Base-by-base conservation (phyloP, 345 rosid species). In the Physaria fendleri region DNA sequence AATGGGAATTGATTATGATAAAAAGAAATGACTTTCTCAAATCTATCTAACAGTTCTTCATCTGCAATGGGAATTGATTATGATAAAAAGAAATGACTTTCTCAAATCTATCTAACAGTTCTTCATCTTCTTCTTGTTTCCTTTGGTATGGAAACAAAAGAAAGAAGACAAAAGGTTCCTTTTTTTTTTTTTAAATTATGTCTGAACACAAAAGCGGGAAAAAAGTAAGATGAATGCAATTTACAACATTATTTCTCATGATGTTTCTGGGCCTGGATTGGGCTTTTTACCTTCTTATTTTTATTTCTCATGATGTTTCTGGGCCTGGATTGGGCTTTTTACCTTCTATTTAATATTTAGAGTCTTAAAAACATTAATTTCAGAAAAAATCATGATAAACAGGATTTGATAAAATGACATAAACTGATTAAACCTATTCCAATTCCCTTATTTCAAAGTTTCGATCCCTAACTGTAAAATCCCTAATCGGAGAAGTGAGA, bases 1-100 rank as follows among this genome's bases (percentile, higher is more conserved):
- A 62, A 62, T 54, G 68, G 71, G 55, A 69, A 71, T 38, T 69
- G 68, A 64, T 55, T 32, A 32, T 62, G 42, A 40, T 55, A 8
- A 6, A 41, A 53, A 33, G 40, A 34, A 6, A n/a, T n/a, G n/a
- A n/a, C n/a, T n/a, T n/a, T n/a, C n/a, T n/a, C n/a, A n/a, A n/a
- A n/a, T n/a, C n/a, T n/a, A n/a, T n/a, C n/a, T n/a, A n/a, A n/a
- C n/a, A n/a, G n/a, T n/a, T n/a, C n/a, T n/a, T n/a, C n/a, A n/a
- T n/a, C n/a, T n/a, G n/a, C n/a, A n/a, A n/a, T n/a, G n/a, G n/a
- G n/a, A n/a, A n/a, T n/a, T n/a, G n/a, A n/a, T n/a, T n/a, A n/a
- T n/a, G n/a, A n/a, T n/a, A n/a, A n/a, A n/a, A n/a, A n/a, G n/a
- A n/a, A n/a, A n/a, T 21, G 34, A 15, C 44, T 33, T 18, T 21